Conservation (phyloP, 2,329 filamentous ascomycete species). For the Domatiomyces globalis region DNA sequence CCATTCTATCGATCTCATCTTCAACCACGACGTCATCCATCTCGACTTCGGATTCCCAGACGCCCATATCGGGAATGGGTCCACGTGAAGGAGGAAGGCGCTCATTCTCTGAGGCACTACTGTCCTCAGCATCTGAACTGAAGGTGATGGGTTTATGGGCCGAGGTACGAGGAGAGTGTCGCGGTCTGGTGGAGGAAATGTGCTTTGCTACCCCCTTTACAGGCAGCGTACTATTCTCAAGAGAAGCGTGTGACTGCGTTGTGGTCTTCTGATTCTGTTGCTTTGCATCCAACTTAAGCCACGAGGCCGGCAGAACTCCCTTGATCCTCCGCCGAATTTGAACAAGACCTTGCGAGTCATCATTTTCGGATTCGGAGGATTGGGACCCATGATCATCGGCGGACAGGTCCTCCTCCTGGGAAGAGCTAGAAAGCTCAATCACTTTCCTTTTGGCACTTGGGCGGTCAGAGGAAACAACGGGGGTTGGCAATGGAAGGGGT, state of each 20-base stretch:
- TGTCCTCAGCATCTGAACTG: constrained; percentile 2
- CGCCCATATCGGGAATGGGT: neutral
- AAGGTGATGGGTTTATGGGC: neutral
- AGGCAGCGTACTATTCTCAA: constrained; percentile 3
- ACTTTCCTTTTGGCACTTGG: constrained; percentile 5
- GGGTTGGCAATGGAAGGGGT: constrained; percentile 11
- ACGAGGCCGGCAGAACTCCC: constrained; percentile 37
- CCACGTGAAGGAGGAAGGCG: neutral
- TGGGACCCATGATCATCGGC: constrained; percentile 6
- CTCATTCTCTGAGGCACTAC: constrained; percentile 1
- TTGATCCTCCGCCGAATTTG: constrained; percentile 29
- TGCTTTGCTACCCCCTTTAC: constrained; percentile 14
- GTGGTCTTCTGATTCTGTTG: constrained; percentile 6
- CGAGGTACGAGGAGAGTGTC: neutral
- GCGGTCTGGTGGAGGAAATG: neutral
- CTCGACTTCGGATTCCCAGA: neutral
- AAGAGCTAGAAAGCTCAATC: constrained; percentile 15
- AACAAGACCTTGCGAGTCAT: constrained; percentile 20
- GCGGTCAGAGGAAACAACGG: constrained; percentile 12
- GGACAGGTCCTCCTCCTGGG: constrained; percentile 9
- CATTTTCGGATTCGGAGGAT: constrained; percentile 11
- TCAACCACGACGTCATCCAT: constrained; percentile 19
- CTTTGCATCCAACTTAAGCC: constrained; percentile 15
- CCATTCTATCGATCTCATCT: constrained; percentile 21
- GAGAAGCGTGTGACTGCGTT: constrained; percentile 3